Evolutionary conservation across 1,284 basidiomycete species (phyloP), one percentile per base, ranked within the genome.

Genomic region (Cryptococcus amylolentus): DNA sequence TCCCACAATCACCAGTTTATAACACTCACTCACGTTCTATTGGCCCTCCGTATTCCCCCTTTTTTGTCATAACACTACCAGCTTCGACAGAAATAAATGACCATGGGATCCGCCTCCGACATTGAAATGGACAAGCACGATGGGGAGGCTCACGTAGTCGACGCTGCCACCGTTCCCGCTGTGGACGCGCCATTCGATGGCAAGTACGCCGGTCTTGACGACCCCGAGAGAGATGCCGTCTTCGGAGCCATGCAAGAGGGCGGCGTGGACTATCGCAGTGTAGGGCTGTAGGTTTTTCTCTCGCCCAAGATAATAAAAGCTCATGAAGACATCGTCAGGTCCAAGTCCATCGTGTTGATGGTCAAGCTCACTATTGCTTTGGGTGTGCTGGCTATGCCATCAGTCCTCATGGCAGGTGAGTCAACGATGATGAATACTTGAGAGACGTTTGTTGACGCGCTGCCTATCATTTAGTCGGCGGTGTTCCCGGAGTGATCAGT

Each of bases 321-420:
- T 18, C 27, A 38, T 14, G 41, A 14, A 18, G 41, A 44, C 14
- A 51, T 51, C 8, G 28, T 35, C 40, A 70, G 71, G 71, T 64
- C 66, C 47, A 60, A 63, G 35, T 67, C 72, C 13, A 51, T 58
- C 14, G 62, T 74, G 35, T 56, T 74, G 53, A 69, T 71, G 63
- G 58, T 66, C 39, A 67, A 65, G 58, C 62, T 65, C n/a, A 68
- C 70, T 57, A 66, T 74, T 37, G 72, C 67, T 49, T 58, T 72
- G 35, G 70, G 69, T 56, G 69, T 73, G 14, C 57, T 71, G n/a
- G 60, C 64, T 1, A 68, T 71, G 43, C 67, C 66, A 27, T 60
- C 62, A 20, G 67, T 60, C 16, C 59, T 60, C 28, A 49, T 47
- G 44, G 60, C 58, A 5, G 60, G 31, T 35, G 31, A 35, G 63